phyloP scores from a whole-genome alignment of 73 alveolate genomes.

The Paramecium biaurelia region DNA sequence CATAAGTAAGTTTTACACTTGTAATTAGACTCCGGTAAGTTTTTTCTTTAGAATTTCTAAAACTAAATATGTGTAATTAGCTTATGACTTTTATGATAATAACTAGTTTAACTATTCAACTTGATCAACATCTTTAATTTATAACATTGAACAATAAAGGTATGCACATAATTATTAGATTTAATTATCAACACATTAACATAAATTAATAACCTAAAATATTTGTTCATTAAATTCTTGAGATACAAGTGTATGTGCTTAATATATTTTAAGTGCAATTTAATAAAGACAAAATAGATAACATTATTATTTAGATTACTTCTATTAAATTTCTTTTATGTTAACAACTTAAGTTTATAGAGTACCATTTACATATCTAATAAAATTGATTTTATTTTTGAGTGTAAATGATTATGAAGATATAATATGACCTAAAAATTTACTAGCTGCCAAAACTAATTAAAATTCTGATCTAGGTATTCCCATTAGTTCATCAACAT shows the following conservation, averaged over 20 bases:
- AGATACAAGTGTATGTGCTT: not conserved
- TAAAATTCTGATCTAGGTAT: not conserved
- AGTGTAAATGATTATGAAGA: not conserved
- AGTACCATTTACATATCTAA: not conserved
- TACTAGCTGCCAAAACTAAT: not conserved
- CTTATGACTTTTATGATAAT: not conserved
- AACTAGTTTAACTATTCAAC: not conserved
- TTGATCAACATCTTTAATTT: not conserved
- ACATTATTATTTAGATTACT: not conserved
- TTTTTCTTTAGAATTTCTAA: not conserved
- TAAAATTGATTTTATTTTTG: constrained; percentile 17
- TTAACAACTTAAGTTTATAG: not conserved
- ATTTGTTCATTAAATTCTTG: constrained; percentile 24
- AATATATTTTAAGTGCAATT: not conserved
- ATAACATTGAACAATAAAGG: constrained; percentile 12
- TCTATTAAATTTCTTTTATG: not conserved
- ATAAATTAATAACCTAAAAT: not conserved
- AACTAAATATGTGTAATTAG: not conserved
- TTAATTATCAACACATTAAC: not conserved
- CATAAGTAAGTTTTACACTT: not conserved
- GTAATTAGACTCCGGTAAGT: not conserved
- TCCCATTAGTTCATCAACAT: constrained; percentile 9
- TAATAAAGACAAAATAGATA: not conserved
- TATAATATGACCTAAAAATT: constrained; percentile 27
- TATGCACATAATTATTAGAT: not conserved